phyloP scores from a whole-genome alignment of 1,284 basidiomycete genomes.

The Thelephora terrestris region DNA sequence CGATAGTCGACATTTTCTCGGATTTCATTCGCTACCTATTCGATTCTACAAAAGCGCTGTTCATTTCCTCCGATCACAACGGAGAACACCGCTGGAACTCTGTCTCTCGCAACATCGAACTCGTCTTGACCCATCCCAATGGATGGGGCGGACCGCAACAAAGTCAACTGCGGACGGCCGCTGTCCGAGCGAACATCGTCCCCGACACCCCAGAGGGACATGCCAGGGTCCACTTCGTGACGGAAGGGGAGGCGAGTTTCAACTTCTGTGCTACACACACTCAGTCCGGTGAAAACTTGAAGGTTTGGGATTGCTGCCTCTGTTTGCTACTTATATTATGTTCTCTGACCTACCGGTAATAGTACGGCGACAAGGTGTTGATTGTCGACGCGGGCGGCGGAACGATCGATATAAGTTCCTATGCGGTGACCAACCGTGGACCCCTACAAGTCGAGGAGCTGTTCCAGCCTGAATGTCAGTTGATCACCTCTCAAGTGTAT shows the following conservation, averaged over 20 bases:
- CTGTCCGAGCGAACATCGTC: constrained; percentile 25
- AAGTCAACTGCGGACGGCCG: constrained; percentile 26
- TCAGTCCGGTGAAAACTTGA: too few relatives aligned
- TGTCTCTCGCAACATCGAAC: constrained; percentile 11
- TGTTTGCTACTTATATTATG: background rate
- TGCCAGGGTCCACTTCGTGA: constrained; percentile 33
- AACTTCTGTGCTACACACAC: too few relatives aligned
- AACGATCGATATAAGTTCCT: constrained; percentile 32
- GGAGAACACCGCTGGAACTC: constrained; percentile 6
- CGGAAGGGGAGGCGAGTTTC: constrained; percentile 40
- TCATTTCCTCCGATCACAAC: constrained; percentile 4
- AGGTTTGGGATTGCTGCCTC: constrained; percentile 57
- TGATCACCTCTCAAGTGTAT: background rate
- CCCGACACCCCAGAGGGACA: constrained; percentile 26
- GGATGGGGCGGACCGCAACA: constrained; percentile 34
- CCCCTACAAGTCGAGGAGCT: constrained; percentile 7
- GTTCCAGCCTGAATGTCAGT: constrained; percentile 5
- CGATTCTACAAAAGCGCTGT: too few relatives aligned
- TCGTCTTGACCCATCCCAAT: too few relatives aligned
- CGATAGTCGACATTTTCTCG: constrained; percentile 2
- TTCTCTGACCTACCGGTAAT: background rate
- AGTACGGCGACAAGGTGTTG: constrained; percentile 26
- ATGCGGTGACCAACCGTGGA: constrained; percentile 6
- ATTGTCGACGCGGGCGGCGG: constrained; percentile 43
- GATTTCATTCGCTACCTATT: constrained; percentile 14